These are phyloP conservation scores for Fusarium clavum DNA, from an alignment of 2,329 filamentous ascomycete species.

Conservation along the genomic window DNA sequence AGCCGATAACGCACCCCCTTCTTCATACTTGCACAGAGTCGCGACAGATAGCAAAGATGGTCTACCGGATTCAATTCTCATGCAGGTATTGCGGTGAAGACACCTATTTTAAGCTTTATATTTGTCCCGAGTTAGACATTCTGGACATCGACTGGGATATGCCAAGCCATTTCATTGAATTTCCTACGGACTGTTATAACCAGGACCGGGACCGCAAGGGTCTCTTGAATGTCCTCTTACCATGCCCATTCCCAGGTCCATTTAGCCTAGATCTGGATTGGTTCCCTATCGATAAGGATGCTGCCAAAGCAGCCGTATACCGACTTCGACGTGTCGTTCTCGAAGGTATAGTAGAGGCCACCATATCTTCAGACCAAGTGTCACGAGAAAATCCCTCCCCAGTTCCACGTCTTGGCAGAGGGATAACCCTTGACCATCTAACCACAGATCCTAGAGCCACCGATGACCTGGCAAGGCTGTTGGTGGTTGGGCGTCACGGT, in stretches of 20 bases:
- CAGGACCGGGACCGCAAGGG: not conserved
- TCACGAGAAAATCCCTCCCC: no score
- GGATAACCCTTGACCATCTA: not conserved
- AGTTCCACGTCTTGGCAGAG: not conserved
- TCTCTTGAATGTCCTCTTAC: not conserved
- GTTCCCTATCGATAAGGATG: no score
- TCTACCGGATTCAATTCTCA: not conserved
- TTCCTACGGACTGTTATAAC: not conserved
- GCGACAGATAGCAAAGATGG: not conserved
- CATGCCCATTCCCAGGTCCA: no score
- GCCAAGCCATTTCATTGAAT: not conserved
- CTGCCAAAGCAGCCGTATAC: not conserved
- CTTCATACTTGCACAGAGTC: not conserved
- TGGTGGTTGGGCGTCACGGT: not conserved
- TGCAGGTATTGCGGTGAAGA: no score
- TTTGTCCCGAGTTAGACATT: not conserved
- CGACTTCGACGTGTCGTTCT: not conserved
- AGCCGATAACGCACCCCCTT: not conserved
- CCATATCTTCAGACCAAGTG: no score
- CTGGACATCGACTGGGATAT: accelerated
- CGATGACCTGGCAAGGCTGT: not conserved
- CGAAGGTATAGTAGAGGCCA: accelerated
- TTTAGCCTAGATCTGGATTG: no score
- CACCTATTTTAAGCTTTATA: not conserved
- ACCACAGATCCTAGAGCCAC: not conserved